phyloP scores from a whole-genome alignment of 108 stramenopile genomes.

The Cyclotella atomus region DNA sequence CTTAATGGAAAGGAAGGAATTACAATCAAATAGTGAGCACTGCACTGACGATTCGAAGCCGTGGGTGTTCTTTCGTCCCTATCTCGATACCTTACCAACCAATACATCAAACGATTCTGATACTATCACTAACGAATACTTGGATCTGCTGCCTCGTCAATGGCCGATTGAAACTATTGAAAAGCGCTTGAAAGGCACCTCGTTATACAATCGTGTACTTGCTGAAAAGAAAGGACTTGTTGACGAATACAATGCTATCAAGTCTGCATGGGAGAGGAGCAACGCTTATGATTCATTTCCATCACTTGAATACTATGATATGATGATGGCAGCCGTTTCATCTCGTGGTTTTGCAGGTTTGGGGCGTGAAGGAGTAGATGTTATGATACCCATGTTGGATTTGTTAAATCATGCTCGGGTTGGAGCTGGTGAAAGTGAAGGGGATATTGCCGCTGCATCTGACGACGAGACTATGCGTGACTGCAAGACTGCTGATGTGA shows the following conservation, averaged over 20 bases:
- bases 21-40: neutral
- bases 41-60: neutral
- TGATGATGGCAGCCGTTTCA: slow-evolving; percentile 67
- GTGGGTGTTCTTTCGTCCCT: slow-evolving; percentile 30
- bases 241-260: slow-evolving; percentile 53
- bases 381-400: slow-evolving; percentile 78
- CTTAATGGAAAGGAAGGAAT: slow-evolving; percentile 5
- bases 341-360: slow-evolving; percentile 75
- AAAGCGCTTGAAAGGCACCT: slow-evolving; percentile 56
- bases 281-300: slow-evolving; percentile 43
- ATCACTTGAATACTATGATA: slow-evolving; percentile 58
- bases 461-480: no score
- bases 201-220: slow-evolving; percentile 50
- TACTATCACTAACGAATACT: neutral
- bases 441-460: neutral
- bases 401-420: slow-evolving; percentile 80
- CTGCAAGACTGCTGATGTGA: neutral
- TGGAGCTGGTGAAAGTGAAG: slow-evolving; percentile 4
- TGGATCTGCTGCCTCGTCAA: slow-evolving; percentile 56
- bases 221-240: slow-evolving; percentile 35
- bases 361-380: slow-evolving; percentile 54
- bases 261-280: slow-evolving; percentile 23
- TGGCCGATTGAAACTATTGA: slow-evolving; percentile 52
- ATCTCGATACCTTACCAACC: slow-evolving; percentile 41
- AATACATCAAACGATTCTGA: slow-evolving; percentile 2